Evolutionary conservation across 202 grass and related monocot genomes (phyloP).

Genomic region (Eragrostis tef): DNA sequence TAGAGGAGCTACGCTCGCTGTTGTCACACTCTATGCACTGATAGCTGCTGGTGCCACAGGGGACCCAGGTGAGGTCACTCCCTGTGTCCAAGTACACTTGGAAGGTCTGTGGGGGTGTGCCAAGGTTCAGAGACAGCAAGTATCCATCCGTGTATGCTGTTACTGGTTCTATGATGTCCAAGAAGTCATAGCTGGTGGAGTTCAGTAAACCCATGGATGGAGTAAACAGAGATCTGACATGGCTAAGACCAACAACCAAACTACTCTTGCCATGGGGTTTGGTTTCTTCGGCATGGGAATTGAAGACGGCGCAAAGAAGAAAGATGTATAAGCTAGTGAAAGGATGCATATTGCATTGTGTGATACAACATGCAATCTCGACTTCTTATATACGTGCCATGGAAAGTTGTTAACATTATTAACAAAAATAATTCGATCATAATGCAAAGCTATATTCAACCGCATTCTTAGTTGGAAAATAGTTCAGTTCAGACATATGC

Average conservation of each 20-base stretch:
- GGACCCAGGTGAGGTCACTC: conserved; percentile 64
- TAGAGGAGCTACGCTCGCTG: conserved; percentile 2
- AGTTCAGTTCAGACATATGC: background rate
- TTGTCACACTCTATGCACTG: conserved; percentile 47
- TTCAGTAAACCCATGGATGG: conserved; percentile 33
- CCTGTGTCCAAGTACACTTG: conserved; percentile 63
- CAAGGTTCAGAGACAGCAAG: conserved; percentile 56
- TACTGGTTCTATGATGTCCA: conserved; percentile 57
- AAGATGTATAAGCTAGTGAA: conserved; percentile 15
- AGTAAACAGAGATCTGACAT: conserved; percentile 48
- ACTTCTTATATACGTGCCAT: conserved; percentile 27
- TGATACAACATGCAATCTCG: background rate
- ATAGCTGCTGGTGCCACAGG: conserved; percentile 54
- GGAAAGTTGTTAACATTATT: conserved; percentile 9
- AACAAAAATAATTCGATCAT: background rate
- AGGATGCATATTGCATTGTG: conserved; percentile 35
- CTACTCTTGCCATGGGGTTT: conserved; percentile 28
- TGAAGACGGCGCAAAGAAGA: conserved; percentile 30
- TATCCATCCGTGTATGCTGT: conserved; percentile 54
- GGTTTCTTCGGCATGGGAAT: conserved; percentile 2
- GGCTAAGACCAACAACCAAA: conserved; percentile 50
- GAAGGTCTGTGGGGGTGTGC: conserved; percentile 54
- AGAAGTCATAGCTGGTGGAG: conserved; percentile 41
- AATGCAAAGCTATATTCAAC: no score
- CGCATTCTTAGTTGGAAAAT: background rate